Evolutionary conservation across 192 early-diverging fungal genomes (phyloP), one percentile per base, ranked within the genome.

Genomic region (Pilaira anomala): DNA sequence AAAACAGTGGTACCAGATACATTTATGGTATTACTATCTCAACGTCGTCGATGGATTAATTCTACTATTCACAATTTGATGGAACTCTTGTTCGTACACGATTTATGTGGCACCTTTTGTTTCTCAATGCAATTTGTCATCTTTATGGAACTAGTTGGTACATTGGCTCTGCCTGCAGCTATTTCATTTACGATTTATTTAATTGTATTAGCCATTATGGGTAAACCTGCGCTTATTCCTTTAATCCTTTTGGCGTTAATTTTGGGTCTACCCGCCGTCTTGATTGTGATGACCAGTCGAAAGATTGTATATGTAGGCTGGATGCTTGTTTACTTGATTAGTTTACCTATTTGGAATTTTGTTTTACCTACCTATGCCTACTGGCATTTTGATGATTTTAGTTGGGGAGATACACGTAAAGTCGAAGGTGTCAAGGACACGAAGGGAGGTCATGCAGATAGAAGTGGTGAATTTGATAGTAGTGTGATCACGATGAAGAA

Each of bases 61-160:
- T 88, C 85, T 40, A 94, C 92, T 3, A 85, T 93, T 44, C 92
- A 93, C 75, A 93, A 93, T 64, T 81, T 93, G 52, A 56, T 92
- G 66, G 91, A 93, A 74, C 76, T 93, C 42, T 80, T 93, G 46
- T 84, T 87, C 52, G 90, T 95, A 48, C 78, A 82, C 57, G 88
- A 92, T 63, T 78, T 95, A 26, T 95, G 93, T 76, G 93, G 93
- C 16, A 92, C 87, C 1, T 95, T 95, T 70, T 95, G 93, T 68
- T 88, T 95, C 65, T 91, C 89, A 36, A 92, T 96, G 93, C 95
- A 98, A 87, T 98, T 96, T 78, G 84, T 95, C 33, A 87, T 96
- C 44, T 91, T 93, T 62, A 89, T 98, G 86, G 95, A 98, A 45
- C 83, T 98, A 36, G 78, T 96, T 55, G 94, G 93, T 39, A 93